Conservation (phyloP, 805 yeast genomes). For the Starmerella bombi region DNA sequence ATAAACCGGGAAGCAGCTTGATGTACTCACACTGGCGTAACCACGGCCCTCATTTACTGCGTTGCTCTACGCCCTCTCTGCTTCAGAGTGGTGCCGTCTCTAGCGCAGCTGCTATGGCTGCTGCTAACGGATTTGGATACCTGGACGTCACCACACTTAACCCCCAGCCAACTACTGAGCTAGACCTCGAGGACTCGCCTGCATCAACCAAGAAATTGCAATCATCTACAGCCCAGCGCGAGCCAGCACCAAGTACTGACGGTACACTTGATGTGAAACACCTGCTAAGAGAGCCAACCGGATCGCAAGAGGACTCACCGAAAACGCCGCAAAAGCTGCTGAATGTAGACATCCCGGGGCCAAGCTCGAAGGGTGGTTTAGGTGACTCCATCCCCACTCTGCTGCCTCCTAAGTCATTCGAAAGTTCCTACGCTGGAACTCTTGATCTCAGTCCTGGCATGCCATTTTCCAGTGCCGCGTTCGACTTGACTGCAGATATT, state of each 20-base stretch:
- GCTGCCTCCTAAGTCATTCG: slow-evolving; percentile 3
- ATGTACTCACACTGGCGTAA: background rate
- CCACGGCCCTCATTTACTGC: background rate
- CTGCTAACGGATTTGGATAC: background rate
- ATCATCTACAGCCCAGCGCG: background rate
- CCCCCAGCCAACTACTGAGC: too few species aligned
- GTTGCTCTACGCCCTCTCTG: slow-evolving; percentile 8
- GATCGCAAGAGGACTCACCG: background rate
- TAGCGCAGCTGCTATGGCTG: background rate
- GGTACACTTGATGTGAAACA: background rate
- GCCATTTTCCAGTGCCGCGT: background rate
- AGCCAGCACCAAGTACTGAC: background rate
- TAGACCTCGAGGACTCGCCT: too few species aligned
- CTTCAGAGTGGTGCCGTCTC: background rate
- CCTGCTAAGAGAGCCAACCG: background rate
- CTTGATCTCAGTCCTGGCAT: slow-evolving; percentile 11
- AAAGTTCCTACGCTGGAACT: slow-evolving; percentile 10
- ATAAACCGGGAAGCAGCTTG: background rate
- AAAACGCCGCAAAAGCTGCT: slow-evolving; percentile 4
- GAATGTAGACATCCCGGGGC: too few species aligned
- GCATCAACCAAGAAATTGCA: background rate
- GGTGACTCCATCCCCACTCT: background rate
- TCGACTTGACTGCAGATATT: background rate
- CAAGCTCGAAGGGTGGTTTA: background rate
- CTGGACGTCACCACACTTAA: too few species aligned